phyloP scores from a whole-genome alignment of 176 grass and related monocot genomes.

The Rhynchospora tenuis region DNA sequence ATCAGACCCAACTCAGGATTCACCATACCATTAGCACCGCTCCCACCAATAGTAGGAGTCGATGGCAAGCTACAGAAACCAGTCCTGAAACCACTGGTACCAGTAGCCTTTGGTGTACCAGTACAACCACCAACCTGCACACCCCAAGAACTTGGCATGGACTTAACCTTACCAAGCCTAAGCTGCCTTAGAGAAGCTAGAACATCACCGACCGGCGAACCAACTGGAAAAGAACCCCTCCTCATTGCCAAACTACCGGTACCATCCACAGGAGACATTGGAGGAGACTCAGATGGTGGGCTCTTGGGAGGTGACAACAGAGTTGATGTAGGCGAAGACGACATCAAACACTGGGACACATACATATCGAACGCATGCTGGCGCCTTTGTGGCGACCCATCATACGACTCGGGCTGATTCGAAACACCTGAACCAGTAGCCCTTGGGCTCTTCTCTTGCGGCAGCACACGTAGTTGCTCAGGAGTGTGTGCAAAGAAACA shows the following conservation, averaged over 20 bases:
- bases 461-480: constrained; percentile 67
- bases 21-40: background rate
- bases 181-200: constrained; percentile 53
- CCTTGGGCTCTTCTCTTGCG: constrained; percentile 53
- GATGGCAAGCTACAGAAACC: constrained; percentile 58
- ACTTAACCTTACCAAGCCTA: constrained; percentile 51
- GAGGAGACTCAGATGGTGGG: constrained; percentile 62
- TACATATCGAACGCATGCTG: constrained; percentile 66
- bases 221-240: constrained; percentile 37
- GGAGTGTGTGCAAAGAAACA: constrained; percentile 97
- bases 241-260: constrained; percentile 10
- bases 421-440: background rate
- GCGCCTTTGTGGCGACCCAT: constrained; percentile 57
- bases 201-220: constrained; percentile 53
- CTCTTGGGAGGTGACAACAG: constrained; percentile 63
- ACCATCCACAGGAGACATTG: constrained; percentile 48
- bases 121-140: constrained; percentile 22
- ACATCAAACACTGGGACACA: constrained; percentile 38
- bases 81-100: background rate
- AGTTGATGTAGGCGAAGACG: constrained; percentile 66
- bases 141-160: constrained; percentile 37
- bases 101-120: constrained; percentile 33
- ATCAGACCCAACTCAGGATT: constrained; percentile 29
- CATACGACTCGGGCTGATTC: constrained; percentile 48
- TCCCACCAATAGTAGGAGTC: constrained; percentile 32